A percentile compares a stretch with the other conserved stretches of the same genome.
These are phyloP conservation scores for Ogataea henricii DNA, from an alignment of 805 yeast genomes.

Conservation along the genomic window DNA sequence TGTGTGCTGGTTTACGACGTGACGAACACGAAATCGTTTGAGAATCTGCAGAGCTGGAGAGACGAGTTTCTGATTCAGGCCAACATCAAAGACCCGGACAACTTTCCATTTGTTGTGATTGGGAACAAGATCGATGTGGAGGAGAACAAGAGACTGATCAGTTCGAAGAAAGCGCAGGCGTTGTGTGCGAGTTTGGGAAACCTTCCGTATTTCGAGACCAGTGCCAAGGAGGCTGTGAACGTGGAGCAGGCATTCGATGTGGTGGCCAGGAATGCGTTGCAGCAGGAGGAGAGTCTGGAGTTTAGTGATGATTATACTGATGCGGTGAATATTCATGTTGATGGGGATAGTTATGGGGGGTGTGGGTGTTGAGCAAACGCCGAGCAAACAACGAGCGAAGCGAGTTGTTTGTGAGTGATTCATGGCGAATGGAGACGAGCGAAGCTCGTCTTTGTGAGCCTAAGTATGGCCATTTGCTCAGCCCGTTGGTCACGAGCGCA, in stretches of 20 bases:
- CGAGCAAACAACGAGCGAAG: conserved; percentile 18
- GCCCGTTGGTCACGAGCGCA: no score
- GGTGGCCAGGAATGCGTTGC: conserved; percentile 91
- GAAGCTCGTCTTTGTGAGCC: no score
- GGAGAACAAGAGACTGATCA: conserved; percentile 78
- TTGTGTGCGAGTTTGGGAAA: conserved; percentile 52
- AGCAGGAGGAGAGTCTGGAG: conserved; percentile 91
- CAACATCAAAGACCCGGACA: conserved; percentile 89
- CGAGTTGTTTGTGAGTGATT: neutral
- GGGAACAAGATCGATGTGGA: conserved; percentile 96
- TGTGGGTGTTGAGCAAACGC: conserved; percentile 61
- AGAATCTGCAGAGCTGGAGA: conserved; percentile 86
- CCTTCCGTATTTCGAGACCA: conserved; percentile 92
- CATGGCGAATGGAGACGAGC: neutral
- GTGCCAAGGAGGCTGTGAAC: conserved; percentile 95
- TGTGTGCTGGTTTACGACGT: conserved; percentile 96
- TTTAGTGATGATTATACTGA: conserved; percentile 93
- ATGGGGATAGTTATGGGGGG: conserved; percentile 65
- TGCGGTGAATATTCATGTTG: conserved; percentile 93
- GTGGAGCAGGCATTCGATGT: conserved; percentile 96
- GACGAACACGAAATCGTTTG: conserved; percentile 91
- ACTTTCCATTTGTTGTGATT: conserved; percentile 91
- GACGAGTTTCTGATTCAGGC: conserved; percentile 95
- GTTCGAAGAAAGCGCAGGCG: conserved; percentile 52
- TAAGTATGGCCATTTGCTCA: no score